Evolutionary conservation across 2,329 filamentous ascomycete species (phyloP).

Genomic region (Fusarium xyrophilum): DNA sequence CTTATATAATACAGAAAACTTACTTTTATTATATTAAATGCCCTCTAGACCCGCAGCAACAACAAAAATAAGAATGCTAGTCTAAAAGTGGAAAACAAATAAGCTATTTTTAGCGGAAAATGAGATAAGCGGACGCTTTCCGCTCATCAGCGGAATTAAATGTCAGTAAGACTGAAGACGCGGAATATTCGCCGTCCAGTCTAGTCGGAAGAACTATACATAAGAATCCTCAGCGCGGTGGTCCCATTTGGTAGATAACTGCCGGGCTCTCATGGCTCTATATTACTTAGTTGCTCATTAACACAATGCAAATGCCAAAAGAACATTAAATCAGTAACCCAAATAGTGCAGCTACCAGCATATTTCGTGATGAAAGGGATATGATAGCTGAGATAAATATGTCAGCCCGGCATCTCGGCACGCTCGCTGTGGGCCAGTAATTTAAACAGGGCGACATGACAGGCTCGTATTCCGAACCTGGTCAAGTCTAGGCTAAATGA

Average conservation of each 20-base stretch:
- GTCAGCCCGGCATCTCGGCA: neutral
- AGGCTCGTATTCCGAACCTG: neutral
- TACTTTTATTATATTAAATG: neutral
- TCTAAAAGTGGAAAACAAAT: too few relatives aligned
- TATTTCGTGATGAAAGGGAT: accelerated
- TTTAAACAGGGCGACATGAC: neutral
- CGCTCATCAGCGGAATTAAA: accelerated
- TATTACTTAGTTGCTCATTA: accelerated
- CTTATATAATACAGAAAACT: accelerated
- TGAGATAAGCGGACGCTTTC: accelerated
- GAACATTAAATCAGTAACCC: accelerated
- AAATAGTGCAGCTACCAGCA: too few relatives aligned
- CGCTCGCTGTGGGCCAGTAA: neutral
- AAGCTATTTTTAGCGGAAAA: too few relatives aligned
- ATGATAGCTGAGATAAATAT: neutral
- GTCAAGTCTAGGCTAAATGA: neutral
- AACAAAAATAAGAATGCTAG: too few relatives aligned
- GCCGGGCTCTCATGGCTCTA: neutral
- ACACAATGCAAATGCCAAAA: accelerated
- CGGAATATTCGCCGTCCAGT: neutral
- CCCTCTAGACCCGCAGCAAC: too few relatives aligned
- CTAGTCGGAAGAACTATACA: too few relatives aligned
- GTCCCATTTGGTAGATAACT: neutral
- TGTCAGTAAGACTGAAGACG: neutral
- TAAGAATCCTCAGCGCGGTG: accelerated